Evolutionary conservation across 2,329 filamentous ascomycete species (phyloP).

Genomic region (Thelonectria rubi): DNA sequence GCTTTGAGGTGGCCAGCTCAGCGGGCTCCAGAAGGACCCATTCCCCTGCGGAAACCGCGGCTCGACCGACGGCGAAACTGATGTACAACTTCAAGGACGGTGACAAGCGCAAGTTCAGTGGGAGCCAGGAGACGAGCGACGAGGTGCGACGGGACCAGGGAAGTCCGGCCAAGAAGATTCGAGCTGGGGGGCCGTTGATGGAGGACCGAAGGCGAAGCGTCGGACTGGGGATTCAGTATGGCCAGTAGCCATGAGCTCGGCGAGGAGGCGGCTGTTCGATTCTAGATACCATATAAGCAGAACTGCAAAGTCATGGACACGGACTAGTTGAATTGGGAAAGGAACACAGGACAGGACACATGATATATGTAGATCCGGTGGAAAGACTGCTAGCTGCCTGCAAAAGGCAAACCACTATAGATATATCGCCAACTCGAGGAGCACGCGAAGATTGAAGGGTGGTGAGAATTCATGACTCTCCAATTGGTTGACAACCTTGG

Average conservation of each 20-base stretch:
- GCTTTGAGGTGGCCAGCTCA: conserved; percentile 60
- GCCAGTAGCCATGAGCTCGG: conserved; percentile 33
- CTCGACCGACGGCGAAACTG: conserved; percentile 61
- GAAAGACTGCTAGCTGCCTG: conserved; percentile 5
- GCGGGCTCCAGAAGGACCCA: conserved; percentile 56
- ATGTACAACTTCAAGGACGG: conserved; percentile 56
- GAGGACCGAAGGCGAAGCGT: conserved; percentile 52
- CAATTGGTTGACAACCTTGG: not conserved
- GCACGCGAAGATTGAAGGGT: not conserved
- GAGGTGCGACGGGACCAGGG: conserved; percentile 48
- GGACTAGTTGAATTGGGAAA: not conserved
- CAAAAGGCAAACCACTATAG: conserved; percentile 1
- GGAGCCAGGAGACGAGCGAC: conserved; percentile 43
- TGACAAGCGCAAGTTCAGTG: conserved; percentile 63
- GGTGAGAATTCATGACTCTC: not conserved
- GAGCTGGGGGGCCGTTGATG: conserved; percentile 51
- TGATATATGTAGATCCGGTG: not conserved
- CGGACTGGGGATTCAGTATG: conserved; percentile 64
- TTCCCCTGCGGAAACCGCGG: conserved; percentile 53
- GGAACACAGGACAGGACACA: conserved; percentile 10
- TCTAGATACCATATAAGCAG: conserved; percentile 12
- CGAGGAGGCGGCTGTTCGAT: not conserved
- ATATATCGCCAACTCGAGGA: not conserved
- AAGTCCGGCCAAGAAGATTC: conserved; percentile 63
- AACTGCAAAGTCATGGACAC: not conserved